Conservation (phyloP, 2,329 filamentous ascomycete genomes). For the Beauveria pseudobassiana region DNA sequence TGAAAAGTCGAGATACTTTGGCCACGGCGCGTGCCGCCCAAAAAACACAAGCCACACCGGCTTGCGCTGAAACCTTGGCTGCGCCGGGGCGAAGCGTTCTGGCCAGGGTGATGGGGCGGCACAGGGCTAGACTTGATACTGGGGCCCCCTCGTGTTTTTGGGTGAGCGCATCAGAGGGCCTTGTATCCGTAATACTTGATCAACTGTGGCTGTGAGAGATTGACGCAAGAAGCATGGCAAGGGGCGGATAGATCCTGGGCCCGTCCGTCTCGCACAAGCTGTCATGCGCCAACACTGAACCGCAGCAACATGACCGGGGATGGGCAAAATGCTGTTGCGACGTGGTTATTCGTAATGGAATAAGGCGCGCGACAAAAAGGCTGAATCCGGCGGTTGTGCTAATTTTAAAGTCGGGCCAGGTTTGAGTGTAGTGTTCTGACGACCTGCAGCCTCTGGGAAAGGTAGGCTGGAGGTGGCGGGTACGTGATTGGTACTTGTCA, state of each 20-base stretch:
- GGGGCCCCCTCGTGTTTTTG: neutral
- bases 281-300: neutral
- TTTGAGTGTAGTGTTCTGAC: neutral
- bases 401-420: neutral
- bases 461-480: too few species aligned
- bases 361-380: neutral
- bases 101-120: neutral
- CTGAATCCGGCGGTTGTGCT: neutral
- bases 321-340: too few species aligned
- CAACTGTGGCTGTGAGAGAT: too few species aligned
- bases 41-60: neutral
- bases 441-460: neutral
- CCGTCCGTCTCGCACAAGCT: neutral
- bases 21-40: constrained; percentile 3
- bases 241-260: too few species aligned
- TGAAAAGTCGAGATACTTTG: too few species aligned
- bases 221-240: too few species aligned
- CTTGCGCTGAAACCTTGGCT: constrained; percentile 5
- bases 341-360: neutral
- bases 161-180: too few species aligned
- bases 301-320: too few species aligned
- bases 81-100: neutral
- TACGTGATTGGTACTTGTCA: too few species aligned
- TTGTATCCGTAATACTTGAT: too few species aligned
- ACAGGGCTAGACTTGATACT: neutral